phyloP scores from a whole-genome alignment of 2,329 filamentous ascomycete genomes.

The Colletotrichum aenigma region DNA sequence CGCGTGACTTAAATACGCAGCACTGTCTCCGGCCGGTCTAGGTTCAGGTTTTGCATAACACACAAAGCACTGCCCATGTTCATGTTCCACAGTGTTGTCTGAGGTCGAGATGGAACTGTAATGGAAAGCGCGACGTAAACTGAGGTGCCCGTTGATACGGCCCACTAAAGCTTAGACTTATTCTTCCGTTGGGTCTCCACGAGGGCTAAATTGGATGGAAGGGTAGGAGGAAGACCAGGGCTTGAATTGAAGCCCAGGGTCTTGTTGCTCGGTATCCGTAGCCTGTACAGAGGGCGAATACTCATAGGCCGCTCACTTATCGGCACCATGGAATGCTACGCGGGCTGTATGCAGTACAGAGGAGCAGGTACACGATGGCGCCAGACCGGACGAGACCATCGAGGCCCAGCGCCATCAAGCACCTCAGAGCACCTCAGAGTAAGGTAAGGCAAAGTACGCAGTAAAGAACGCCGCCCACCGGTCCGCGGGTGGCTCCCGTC shows the following conservation, averaged over 20 bases:
- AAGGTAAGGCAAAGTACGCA: not conserved
- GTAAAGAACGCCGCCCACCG: not conserved
- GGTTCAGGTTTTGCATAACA: not conserved
- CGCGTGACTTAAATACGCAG: not conserved
- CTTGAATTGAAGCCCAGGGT: not conserved
- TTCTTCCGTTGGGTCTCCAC: not conserved
- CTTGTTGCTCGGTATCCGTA: not conserved
- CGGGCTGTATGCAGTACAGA: not conserved
- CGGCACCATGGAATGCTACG: not conserved
- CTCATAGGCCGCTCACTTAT: not conserved
- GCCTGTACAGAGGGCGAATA: not conserved
- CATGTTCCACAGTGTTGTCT: not conserved
- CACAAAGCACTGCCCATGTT: not conserved
- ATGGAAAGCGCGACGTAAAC: not conserved
- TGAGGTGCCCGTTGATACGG: not conserved
- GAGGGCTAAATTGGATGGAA: not conserved
- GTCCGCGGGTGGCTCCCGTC: not conserved
- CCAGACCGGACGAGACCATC: not conserved
- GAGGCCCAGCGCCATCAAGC: not conserved
- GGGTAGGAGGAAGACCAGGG: not conserved
- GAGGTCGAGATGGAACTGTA: not conserved
- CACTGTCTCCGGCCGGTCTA: not conserved
- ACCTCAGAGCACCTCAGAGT: not conserved
- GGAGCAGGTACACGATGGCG: not conserved
- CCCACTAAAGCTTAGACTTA: constrained; percentile 16